Evolutionary conservation across 495 filamentous ascomycete species (phyloP).

Genomic region (Penicillium cataractarum): DNA sequence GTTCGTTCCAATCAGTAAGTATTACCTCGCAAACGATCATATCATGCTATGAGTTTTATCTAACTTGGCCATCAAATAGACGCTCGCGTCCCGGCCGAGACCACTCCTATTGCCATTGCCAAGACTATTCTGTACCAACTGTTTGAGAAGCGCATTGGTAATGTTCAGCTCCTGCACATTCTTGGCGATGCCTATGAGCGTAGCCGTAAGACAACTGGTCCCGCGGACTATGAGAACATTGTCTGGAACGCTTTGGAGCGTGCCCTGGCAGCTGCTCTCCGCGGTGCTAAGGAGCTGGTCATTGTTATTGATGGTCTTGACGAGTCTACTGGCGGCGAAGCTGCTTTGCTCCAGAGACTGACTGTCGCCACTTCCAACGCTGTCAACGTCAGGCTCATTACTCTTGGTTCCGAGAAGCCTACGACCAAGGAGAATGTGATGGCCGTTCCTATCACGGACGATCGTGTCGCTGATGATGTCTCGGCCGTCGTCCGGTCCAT

Average conservation of each 20-base stretch:
- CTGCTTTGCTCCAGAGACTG: constrained; percentile 30
- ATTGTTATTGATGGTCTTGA: constrained; percentile 43
- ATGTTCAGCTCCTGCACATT: constrained; percentile 39
- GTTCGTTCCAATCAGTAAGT: constrained; percentile 44
- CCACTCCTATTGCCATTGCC: constrained; percentile 24
- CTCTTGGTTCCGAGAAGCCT: constrained; percentile 36
- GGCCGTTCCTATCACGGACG: constrained; percentile 25
- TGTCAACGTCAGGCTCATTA: constrained; percentile 34
- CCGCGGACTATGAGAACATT: constrained; percentile 33
- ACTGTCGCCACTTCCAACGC: constrained; percentile 28
- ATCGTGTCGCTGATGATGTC: constrained; percentile 31
- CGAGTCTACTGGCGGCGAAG: constrained; percentile 38
- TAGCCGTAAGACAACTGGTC: constrained; percentile 25
- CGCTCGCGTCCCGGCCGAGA: constrained; percentile 32
- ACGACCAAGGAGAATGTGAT: constrained; percentile 12
- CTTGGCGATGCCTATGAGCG: constrained; percentile 36
- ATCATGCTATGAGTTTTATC: neutral
- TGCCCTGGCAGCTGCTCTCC: constrained; percentile 29
- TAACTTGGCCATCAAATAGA: constrained; percentile 9
- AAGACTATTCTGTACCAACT: constrained; percentile 43
- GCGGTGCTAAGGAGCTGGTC: constrained; percentile 37
- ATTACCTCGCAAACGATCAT: too few species aligned
- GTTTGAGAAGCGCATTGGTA: constrained; percentile 43
- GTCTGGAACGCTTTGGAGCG: constrained; percentile 28
- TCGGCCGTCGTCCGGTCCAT: constrained; percentile 28